These are phyloP conservation scores for Houttuynia cordata DNA, from an alignment of 164 flowering plant genomes.

Conservation along the genomic window DNA sequence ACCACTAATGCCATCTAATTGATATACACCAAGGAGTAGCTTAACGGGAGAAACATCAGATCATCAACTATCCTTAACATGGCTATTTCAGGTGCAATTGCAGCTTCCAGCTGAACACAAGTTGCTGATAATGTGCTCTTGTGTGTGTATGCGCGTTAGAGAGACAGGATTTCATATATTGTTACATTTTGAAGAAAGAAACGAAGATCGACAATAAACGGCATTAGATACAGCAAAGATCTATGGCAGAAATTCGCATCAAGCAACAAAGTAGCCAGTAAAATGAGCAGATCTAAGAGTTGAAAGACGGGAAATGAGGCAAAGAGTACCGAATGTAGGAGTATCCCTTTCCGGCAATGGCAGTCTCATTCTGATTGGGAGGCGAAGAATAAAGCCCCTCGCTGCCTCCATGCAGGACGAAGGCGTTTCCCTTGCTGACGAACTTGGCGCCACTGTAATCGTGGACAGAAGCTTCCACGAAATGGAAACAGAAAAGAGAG, in stretches of 20 bases:
- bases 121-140: too few relatives aligned
- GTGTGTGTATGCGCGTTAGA: too few relatives aligned
- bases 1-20: too few relatives aligned
- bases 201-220: not conserved
- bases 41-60: too few relatives aligned
- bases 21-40: too few relatives aligned
- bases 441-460: conserved; percentile 47
- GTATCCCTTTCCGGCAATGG: conserved; percentile 19
- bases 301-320: too few relatives aligned
- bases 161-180: too few relatives aligned
- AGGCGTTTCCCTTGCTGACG: conserved; percentile 69
- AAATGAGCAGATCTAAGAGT: not conserved
- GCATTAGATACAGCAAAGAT: not conserved
- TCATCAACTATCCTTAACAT: too few relatives aligned
- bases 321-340: conserved; percentile 58
- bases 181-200: too few relatives aligned
- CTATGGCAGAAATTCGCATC: not conserved
- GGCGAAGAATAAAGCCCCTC: conserved; percentile 77
- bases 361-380: conserved; percentile 14
- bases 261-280: not conserved
- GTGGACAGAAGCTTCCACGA: conserved; percentile 49
- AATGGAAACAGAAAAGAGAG: not conserved
- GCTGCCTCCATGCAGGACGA: conserved; percentile 87
- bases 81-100: too few relatives aligned
- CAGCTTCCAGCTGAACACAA: too few relatives aligned